Percentiles rank a stretch among this genome's conserved stretches.
phyloP scores from a whole-genome alignment of 73 alveolate genomes.

The Paramecium biaurelia region DNA sequence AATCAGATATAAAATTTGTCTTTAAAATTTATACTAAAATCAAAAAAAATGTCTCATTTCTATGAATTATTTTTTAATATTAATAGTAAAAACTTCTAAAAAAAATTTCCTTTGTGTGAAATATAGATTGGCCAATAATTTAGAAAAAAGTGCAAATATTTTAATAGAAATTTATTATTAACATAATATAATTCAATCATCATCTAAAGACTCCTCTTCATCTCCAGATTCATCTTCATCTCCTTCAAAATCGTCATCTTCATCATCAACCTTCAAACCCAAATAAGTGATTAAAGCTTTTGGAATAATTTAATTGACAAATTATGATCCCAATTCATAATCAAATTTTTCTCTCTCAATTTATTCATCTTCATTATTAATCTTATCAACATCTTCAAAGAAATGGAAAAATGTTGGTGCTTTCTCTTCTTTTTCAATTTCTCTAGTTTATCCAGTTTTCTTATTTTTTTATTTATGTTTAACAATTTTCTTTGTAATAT shows the following conservation, averaged over 20 bases:
- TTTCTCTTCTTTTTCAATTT: background rate
- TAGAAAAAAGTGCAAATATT: background rate
- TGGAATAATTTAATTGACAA: background rate
- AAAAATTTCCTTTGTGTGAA: background rate
- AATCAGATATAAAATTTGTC: background rate
- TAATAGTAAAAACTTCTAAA: background rate
- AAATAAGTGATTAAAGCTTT: background rate
- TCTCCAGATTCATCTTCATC: background rate
- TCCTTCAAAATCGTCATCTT: background rate
- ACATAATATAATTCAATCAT: background rate
- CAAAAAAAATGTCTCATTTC: background rate
- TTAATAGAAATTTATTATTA: background rate
- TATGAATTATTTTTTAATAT: background rate
- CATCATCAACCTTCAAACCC: background rate
- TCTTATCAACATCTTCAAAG: background rate
- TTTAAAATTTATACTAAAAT: background rate
- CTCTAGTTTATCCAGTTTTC: slow-evolving; percentile 31
- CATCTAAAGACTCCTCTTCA: background rate
- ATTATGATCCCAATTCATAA: background rate
- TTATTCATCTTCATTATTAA: background rate
- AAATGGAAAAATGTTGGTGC: slow-evolving; percentile 46
- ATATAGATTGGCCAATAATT: background rate
- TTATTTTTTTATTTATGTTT: slow-evolving; percentile 36
- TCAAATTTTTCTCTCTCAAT: background rate
- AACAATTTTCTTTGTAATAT: background rate